Percentiles rank a stretch among this genome's conserved stretches.
phyloP scores from a whole-genome alignment of 2,329 filamentous ascomycete genomes.

The Bipolaris gigantea region DNA sequence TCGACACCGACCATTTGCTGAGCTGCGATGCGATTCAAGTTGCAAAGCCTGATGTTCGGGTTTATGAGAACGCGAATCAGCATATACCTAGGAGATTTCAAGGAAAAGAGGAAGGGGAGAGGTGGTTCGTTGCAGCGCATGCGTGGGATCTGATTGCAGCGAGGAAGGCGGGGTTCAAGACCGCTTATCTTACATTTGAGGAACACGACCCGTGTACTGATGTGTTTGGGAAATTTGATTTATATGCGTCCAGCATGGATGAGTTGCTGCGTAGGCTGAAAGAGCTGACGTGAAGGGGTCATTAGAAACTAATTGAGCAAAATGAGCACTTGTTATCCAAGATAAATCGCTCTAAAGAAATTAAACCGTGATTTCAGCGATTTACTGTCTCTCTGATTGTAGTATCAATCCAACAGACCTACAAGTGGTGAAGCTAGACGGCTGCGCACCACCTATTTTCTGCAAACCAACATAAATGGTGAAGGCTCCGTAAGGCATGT shows the following conservation, averaged over 20 bases:
- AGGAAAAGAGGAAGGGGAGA: constrained; percentile 13
- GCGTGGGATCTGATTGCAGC: constrained; percentile 30
- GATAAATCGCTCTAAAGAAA: not conserved
- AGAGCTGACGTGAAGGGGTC: not conserved
- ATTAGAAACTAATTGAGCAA: not conserved
- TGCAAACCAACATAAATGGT: no score
- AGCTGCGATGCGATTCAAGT: constrained; percentile 25
- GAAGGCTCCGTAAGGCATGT: no score
- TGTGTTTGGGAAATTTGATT: constrained; percentile 29
- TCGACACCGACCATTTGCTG: constrained; percentile 24
- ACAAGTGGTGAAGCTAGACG: no score
- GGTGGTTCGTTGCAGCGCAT: constrained; percentile 35
- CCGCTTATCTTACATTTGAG: constrained; percentile 30
- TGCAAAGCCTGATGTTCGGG: constrained; percentile 27
- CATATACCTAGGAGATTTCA: constrained; percentile 14
- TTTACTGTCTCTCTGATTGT: no score
- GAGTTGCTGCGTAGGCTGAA: constrained; percentile 26
- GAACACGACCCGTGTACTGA: constrained; percentile 29
- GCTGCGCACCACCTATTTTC: no score
- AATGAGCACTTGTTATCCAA: not conserved
- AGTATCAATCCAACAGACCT: no score
- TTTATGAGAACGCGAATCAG: constrained; percentile 25
- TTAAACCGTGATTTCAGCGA: no score
- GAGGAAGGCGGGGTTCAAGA: constrained; percentile 27
- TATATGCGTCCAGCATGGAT: constrained; percentile 29